Evolutionary conservation across 768 basidiomycete species (phyloP).

Genomic region (Suillus fuscotomentosus): DNA sequence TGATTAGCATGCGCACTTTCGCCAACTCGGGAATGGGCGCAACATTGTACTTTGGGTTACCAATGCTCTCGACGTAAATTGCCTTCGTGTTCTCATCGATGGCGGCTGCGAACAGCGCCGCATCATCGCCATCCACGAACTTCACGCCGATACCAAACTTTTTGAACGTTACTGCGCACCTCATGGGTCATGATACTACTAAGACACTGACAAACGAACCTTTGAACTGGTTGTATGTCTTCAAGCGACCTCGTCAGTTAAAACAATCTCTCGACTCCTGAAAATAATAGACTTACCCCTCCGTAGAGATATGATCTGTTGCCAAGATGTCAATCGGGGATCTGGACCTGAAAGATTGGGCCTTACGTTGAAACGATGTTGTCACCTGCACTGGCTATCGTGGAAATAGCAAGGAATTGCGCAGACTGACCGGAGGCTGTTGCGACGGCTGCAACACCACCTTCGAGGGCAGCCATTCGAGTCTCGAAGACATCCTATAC

Average conservation of each 20-base stretch:
- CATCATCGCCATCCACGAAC: conserved; percentile 48
- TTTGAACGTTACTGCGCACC: conserved; percentile 46
- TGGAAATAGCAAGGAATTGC: conserved; percentile 57
- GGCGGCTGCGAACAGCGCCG: conserved; percentile 45
- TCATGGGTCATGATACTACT: background rate
- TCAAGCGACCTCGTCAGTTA: background rate
- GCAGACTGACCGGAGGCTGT: conserved; percentile 61
- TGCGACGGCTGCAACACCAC: conserved; percentile 58
- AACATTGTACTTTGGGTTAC: conserved; percentile 61
- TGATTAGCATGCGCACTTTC: conserved; percentile 32
- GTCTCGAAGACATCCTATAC: conserved; percentile 64
- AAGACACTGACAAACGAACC: conserved; percentile 26
- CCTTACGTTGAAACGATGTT: conserved; percentile 62
- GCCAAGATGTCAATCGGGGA: background rate
- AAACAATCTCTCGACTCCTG: background rate
- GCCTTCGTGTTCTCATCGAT: conserved; percentile 64
- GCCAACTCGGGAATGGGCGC: conserved; percentile 56
- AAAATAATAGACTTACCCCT: conserved; percentile 39
- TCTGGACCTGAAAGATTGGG: background rate
- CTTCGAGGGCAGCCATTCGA: conserved; percentile 63
- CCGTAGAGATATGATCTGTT: conserved; percentile 54
- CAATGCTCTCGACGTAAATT: conserved; percentile 58
- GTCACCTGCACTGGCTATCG: conserved; percentile 53
- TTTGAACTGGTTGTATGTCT: conserved; percentile 69
- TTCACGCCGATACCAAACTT: conserved; percentile 54